These are phyloP conservation scores for Cocos nucifera DNA, from an alignment of 176 grass and related monocot species.

Conservation along the genomic window DNA sequence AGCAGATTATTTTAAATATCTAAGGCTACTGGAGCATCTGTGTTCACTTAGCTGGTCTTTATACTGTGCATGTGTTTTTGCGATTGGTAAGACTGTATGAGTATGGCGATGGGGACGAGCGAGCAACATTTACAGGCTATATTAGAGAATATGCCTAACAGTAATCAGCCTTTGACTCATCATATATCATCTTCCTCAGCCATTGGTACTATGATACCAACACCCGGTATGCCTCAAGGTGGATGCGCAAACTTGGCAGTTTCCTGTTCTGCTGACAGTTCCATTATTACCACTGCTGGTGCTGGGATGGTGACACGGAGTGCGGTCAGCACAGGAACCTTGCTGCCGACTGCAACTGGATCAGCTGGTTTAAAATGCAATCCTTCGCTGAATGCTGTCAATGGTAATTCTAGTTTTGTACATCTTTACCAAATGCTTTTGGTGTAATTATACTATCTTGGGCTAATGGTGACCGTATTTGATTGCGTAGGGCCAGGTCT, in stretches of 20 bases:
- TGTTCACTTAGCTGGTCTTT: no score
- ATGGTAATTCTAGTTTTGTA: background rate
- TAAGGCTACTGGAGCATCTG: no score
- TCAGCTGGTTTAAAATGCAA: slow-evolving; percentile 20
- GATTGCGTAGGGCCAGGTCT: slow-evolving; percentile 42
- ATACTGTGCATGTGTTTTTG: slow-evolving; percentile 6
- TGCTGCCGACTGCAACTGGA: slow-evolving; percentile 27
- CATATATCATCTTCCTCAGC: slow-evolving; percentile 52
- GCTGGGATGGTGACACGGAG: slow-evolving; percentile 49
- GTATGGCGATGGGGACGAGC: slow-evolving; percentile 44
- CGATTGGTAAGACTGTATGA: slow-evolving; percentile 60
- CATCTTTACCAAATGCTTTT: background rate
- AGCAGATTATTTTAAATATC: no score
- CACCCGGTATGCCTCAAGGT: slow-evolving; percentile 69
- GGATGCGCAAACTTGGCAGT: slow-evolving; percentile 39
- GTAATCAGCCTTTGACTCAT: slow-evolving; percentile 13
- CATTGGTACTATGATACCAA: slow-evolving; percentile 85
- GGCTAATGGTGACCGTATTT: slow-evolving; percentile 17
- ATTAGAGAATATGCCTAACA: slow-evolving; percentile 39
- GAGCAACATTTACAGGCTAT: slow-evolving; percentile 46
- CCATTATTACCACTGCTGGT: slow-evolving; percentile 32
- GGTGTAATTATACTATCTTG: background rate
- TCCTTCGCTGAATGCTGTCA: slow-evolving; percentile 5
- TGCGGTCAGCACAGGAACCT: slow-evolving; percentile 34
- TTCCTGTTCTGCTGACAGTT: slow-evolving; percentile 48